Conservation (phyloP, 148 eudicot genomes). For the Euryodendron excelsum region DNA sequence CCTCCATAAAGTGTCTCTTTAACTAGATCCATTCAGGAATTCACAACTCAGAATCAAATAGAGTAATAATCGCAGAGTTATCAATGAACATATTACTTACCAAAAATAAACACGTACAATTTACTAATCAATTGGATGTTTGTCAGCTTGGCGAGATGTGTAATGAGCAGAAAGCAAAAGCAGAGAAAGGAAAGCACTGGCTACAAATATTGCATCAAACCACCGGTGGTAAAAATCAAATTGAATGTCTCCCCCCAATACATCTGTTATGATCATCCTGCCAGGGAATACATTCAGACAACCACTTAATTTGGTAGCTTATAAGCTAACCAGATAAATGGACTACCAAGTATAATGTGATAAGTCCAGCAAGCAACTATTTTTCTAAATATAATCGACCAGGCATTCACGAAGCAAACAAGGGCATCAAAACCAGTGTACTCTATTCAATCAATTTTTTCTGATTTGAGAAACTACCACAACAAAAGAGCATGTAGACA, state of each 20-base stretch:
- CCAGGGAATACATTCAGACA: slow-evolving; percentile 9
- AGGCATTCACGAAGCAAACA: not conserved
- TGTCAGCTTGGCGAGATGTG: slow-evolving; percentile 88
- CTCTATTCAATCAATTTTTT: not conserved
- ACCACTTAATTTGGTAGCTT: not conserved
- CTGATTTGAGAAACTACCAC: not conserved
- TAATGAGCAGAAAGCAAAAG: slow-evolving; percentile 96
- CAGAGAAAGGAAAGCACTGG: slow-evolving; percentile 93
- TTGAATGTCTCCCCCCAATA: slow-evolving; percentile 95
- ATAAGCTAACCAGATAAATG: not conserved
- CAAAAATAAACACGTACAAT: slow-evolving; percentile 8
- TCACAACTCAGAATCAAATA: not conserved
- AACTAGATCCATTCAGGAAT: slow-evolving; percentile 1
- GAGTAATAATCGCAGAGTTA: not conserved
- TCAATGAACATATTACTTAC: not conserved
- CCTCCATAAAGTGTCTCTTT: not conserved
- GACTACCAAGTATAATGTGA: not conserved
- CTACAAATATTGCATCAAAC: slow-evolving; percentile 98
- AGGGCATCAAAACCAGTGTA: not conserved
- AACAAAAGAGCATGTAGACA: not conserved
- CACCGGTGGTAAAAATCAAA: slow-evolving; percentile 97
- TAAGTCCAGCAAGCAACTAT: not conserved
- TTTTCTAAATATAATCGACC: not conserved
- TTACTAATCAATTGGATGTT: slow-evolving; percentile 73
- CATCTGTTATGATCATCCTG: slow-evolving; percentile 99